A percentile compares a stretch with the other conserved stretches of the same genome.
Evolutionary conservation across 768 basidiomycete species (phyloP).

Genomic region (Harrya chromipes): DNA sequence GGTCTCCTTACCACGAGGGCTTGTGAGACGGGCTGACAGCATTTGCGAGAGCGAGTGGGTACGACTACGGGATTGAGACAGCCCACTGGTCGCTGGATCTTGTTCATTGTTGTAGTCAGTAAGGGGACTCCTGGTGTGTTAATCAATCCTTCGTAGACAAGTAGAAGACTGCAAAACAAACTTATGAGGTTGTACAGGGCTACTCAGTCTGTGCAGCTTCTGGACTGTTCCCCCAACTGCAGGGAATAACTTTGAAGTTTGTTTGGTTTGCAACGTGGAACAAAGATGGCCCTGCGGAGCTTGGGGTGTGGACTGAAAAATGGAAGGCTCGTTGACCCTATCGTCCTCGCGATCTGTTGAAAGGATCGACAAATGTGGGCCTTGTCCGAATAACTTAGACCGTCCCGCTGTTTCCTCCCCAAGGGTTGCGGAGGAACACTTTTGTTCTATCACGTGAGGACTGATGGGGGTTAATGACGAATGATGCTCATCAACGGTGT

Average conservation of each 20-base stretch:
- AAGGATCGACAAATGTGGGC: background rate
- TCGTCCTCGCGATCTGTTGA: background rate
- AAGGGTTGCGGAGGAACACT: background rate
- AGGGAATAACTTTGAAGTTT: background rate
- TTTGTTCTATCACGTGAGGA: slow-evolving; percentile 17
- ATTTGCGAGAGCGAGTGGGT: background rate
- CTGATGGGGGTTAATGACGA: slow-evolving; percentile 21
- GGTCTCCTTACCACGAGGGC: slow-evolving; percentile 3
- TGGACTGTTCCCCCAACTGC: background rate
- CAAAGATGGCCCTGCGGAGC: background rate
- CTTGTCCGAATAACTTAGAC: background rate
- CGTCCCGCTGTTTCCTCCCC: background rate
- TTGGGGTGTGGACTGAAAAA: background rate
- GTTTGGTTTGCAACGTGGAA: background rate
- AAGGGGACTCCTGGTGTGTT: background rate
- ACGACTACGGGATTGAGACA: background rate
- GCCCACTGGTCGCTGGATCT: background rate
- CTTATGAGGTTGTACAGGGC: slow-evolving; percentile 2
- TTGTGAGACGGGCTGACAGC: background rate
- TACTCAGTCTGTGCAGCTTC: slow-evolving; percentile 1
- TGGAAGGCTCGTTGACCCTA: background rate
- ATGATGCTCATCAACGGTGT: background rate
- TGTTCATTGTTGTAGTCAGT: background rate
- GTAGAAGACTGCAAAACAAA: background rate
- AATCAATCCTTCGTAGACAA: background rate